Base-by-base conservation (phyloP, 306 rosid species). In the Chamaecrista fasciculata region DNA sequence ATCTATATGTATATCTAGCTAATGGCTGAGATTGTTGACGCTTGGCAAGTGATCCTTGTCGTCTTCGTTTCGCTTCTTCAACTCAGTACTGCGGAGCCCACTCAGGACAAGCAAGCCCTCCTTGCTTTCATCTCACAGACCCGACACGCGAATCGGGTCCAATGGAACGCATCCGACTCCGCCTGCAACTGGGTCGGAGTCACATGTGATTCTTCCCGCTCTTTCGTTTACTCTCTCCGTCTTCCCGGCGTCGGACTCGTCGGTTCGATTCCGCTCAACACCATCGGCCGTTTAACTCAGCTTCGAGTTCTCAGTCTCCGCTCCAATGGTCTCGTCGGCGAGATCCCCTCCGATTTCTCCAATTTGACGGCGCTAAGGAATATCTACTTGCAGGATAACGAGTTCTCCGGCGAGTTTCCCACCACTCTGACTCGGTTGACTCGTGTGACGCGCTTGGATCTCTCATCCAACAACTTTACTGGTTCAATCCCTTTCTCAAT, bases 161-260 rank as follows among this genome's bases (percentile, higher is more conserved):
- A 82, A 62, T 95, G 99, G 99, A 88, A 91, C 86, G 40, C 88
- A 0, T 76, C 97, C 4, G 81, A 3, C 34, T 89, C 97, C 18
- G 96, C 83, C 37, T 95, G 99, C 87, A 64, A 69, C 20, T 95
- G 99, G 99, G 79, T 95, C 8, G 99, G 99, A 1, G 80, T 95
- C 8, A 20, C 2, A 37, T 95, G 99, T 37, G 91, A 86, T 49
- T 49, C 50, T 0, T 64, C 81, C 2, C 52, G 25, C 8, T 79
- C 97, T 21, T 89, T 14, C 24, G 97, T 95, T 0, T 75, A 55
- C 14, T 20, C 80, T 0, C 89, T 95, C 56, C 95, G 92, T 31
- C 75, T 95, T 0, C 99, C 99, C 1, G 99, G 86, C 2, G 99
- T 77, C 1, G 99, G 83, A 0, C 88, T 95, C 1, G 82, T 95